A percentile compares a stretch with the other conserved stretches of the same genome.
Conservation (phyloP, 1,284 basidiomycete genomes). For the Ustilago tritici region DNA sequence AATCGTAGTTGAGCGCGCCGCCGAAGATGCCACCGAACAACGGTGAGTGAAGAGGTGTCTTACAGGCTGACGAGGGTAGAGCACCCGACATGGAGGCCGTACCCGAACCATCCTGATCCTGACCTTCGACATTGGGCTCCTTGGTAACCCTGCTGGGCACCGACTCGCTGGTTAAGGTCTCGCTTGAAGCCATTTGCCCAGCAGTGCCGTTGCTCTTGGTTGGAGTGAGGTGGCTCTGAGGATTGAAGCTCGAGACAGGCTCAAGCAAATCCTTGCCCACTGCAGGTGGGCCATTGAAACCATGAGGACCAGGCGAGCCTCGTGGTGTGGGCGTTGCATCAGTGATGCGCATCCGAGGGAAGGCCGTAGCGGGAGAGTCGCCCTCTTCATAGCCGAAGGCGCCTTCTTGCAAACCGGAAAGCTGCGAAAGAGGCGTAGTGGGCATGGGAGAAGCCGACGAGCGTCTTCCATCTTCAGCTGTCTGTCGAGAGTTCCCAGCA, state of each 20-base stretch:
- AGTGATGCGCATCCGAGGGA: slow-evolving; percentile 61
- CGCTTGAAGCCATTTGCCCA: not conserved
- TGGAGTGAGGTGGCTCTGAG: slow-evolving; percentile 10
- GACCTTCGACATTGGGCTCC: slow-evolving; percentile 7
- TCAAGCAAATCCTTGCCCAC: slow-evolving; percentile 44
- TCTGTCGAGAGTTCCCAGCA: slow-evolving; percentile 18
- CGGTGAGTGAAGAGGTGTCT: slow-evolving; percentile 58
- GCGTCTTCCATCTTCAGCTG: slow-evolving; percentile 11
- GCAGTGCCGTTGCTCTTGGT: not conserved
- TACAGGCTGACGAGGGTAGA: slow-evolving; percentile 58
- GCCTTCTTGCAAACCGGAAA: slow-evolving; percentile 29
- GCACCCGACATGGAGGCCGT: slow-evolving; percentile 29
- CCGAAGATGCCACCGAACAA: slow-evolving; percentile 63
- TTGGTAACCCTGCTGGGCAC: slow-evolving; percentile 7
- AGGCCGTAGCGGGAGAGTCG: slow-evolving; percentile 56
- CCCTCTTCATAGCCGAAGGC: slow-evolving; percentile 24
- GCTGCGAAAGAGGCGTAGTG: slow-evolving; percentile 34
- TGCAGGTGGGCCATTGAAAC: slow-evolving; percentile 15
- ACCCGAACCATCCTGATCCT: slow-evolving; percentile 11
- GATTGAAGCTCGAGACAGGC: slow-evolving; percentile 22
- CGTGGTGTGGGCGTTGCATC: slow-evolving; percentile 60
- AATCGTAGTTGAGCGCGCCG: slow-evolving; percentile 53
- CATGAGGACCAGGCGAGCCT: slow-evolving; percentile 50
- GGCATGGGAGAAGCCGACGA: slow-evolving; percentile 39
- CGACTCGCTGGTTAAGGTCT: not conserved